A percentile compares a stretch with the other conserved stretches of the same genome.
These are phyloP conservation scores for Talaromyces wortmannii DNA, from an alignment of 495 filamentous ascomycete genomes.

Conservation along the genomic window DNA sequence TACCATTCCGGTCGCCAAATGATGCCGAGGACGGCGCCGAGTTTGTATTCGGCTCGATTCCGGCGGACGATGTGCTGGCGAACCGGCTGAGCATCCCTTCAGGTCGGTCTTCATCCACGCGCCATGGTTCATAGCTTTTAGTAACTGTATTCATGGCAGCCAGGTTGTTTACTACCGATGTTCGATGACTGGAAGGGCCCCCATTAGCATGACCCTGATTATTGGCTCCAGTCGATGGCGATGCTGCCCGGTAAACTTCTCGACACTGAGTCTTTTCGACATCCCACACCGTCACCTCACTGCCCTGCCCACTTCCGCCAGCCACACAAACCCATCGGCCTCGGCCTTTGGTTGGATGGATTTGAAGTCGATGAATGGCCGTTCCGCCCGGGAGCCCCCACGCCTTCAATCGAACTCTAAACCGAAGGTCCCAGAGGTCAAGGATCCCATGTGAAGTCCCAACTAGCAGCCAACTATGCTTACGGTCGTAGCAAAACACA, in stretches of 20 bases:
- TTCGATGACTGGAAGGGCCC: not conserved
- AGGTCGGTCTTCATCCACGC: conserved; percentile 81
- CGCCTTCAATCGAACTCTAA: conserved; percentile 75
- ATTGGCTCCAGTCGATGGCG: conserved; percentile 5
- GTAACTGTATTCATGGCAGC: conserved; percentile 38
- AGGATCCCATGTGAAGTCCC: conserved; percentile 92
- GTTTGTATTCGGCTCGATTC: conserved; percentile 42
- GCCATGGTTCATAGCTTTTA: conserved; percentile 77
- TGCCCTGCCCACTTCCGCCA: conserved; percentile 78
- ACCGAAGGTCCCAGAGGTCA: conserved; percentile 94
- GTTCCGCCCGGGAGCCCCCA: conserved; percentile 83
- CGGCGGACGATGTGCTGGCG: conserved; percentile 48
- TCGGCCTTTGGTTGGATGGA: conserved; percentile 71
- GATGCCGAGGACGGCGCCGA: conserved; percentile 13
- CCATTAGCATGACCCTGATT: not conserved
- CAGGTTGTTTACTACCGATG: conserved; percentile 31
- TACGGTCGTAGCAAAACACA: conserved; percentile 81
- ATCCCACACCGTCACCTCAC: conserved; percentile 92
- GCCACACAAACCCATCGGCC: conserved; percentile 80
- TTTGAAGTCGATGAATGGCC: conserved; percentile 69
- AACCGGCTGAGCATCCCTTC: conserved; percentile 88
- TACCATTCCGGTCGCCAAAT: conserved; percentile 50
- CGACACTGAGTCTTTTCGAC: conserved; percentile 82
- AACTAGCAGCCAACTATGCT: conserved; percentile 81
- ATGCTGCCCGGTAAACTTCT: conserved; percentile 72